Evolutionary conservation across 2,329 filamentous ascomycete genomes (phyloP).

Genomic region (Penicillium sp.): DNA sequence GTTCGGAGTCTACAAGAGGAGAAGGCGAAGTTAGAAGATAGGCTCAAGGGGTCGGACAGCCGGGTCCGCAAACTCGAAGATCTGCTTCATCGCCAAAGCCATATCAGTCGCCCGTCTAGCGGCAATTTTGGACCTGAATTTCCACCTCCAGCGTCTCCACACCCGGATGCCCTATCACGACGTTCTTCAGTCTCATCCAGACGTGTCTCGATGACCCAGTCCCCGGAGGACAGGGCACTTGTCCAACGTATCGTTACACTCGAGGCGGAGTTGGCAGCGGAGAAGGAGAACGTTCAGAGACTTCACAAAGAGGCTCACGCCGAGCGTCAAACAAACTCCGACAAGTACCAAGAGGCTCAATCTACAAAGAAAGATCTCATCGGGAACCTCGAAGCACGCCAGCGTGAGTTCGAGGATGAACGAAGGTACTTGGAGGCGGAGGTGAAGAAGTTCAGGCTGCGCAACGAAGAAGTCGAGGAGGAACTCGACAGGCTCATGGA

Average conservation of each 20-base stretch:
- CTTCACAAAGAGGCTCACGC: conserved; percentile 69
- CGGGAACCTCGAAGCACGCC: conserved; percentile 89
- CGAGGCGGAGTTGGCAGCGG: conserved; percentile 73
- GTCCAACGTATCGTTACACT: conserved; percentile 63
- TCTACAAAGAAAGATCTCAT: conserved; percentile 92
- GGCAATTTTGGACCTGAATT: conserved; percentile 49
- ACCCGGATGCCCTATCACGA: conserved; percentile 48
- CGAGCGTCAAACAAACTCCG: conserved; percentile 59
- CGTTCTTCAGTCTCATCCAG: conserved; percentile 61
- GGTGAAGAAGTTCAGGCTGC: conserved; percentile 70
- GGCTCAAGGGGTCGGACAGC: conserved; percentile 79
- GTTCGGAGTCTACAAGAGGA: conserved; percentile 76
- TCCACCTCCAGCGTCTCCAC: conserved; percentile 43
- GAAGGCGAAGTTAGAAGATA: conserved; percentile 70
- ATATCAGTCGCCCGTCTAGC: conserved; percentile 54
- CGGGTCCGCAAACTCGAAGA: conserved; percentile 89
- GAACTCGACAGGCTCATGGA: conserved; percentile 83
- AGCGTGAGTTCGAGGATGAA: conserved; percentile 83
- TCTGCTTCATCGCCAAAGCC: conserved; percentile 77
- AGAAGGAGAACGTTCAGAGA: conserved; percentile 65
- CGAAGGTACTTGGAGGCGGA: conserved; percentile 79
- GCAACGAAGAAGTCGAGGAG: conserved; percentile 85
- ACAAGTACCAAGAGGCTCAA: conserved; percentile 77
- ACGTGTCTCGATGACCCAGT: conserved; percentile 60
- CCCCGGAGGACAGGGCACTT: conserved; percentile 59